Conservation (phyloP, 2,329 filamentous ascomycete species). For the Fusarium sp. region DNA sequence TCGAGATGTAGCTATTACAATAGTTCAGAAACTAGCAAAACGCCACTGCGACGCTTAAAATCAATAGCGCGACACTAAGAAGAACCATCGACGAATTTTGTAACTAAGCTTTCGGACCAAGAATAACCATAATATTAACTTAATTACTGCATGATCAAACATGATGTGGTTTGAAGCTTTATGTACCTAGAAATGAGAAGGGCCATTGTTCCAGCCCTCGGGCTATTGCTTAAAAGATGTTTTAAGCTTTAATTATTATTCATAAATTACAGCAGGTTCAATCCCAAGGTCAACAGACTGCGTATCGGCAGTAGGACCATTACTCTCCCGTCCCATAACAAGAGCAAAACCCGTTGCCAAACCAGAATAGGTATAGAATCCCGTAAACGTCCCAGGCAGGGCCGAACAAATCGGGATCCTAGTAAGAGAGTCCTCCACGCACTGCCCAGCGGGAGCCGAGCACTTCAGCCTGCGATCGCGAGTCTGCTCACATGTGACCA, state of each 20-base stretch:
- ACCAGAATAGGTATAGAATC: not conserved
- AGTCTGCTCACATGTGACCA: not conserved
- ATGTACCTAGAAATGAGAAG: not conserved
- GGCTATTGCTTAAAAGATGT: too few species aligned
- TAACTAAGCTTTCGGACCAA: not conserved
- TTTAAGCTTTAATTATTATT: too few species aligned
- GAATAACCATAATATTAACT: not conserved
- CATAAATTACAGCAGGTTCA: not conserved
- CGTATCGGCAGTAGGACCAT: too few species aligned
- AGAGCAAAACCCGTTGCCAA: rapidly evolving
- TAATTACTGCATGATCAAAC: not conserved
- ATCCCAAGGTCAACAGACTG: not conserved
- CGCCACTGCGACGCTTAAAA: not conserved
- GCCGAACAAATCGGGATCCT: not conserved
- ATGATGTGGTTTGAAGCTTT: not conserved
- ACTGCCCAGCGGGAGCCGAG: not conserved
- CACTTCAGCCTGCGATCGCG: not conserved
- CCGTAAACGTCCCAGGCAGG: not conserved
- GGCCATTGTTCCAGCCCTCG: not conserved
- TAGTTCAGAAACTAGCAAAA: not conserved
- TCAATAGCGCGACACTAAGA: not conserved
- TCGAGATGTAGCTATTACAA: not conserved
- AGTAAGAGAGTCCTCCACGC: not conserved
- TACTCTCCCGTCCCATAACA: not conserved
- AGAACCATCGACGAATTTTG: too few species aligned